A percentile compares a stretch with the other conserved stretches of the same genome.
These are phyloP conservation scores for Acanthochlamys bracteata DNA, from an alignment of 106 monocot genomes.

Conservation along the genomic window DNA sequence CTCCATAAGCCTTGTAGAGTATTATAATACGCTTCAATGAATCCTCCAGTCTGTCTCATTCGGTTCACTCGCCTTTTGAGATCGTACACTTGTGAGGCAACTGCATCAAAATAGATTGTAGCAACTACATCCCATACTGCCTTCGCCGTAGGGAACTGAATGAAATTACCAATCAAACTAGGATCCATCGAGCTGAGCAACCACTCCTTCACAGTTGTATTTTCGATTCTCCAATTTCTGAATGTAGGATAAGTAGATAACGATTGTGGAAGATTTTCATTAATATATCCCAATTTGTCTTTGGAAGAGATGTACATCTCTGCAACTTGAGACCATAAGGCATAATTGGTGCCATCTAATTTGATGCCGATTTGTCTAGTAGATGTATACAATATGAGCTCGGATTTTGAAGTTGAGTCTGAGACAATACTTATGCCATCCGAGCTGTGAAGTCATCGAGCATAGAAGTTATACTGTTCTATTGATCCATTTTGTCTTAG, in stretches of 20 bases:
- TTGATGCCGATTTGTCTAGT: too few species aligned
- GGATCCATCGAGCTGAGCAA: not conserved
- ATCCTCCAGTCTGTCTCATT: constrained; percentile 6
- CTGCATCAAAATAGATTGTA: not conserved
- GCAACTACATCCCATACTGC: not conserved
- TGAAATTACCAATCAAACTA: not conserved
- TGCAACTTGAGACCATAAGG: too few species aligned
- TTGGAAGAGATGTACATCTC: not conserved
- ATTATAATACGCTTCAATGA: constrained; percentile 7
- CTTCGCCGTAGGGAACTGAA: not conserved
- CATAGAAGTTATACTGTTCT: too few species aligned
- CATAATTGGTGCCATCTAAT: too few species aligned
- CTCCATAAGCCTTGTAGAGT: constrained; percentile 7
- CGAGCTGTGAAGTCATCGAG: too few species aligned
- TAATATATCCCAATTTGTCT: not conserved
- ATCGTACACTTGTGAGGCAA: not conserved
- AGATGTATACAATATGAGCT: too few species aligned
- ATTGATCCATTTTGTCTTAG: too few species aligned
- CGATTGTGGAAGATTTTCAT: not conserved
- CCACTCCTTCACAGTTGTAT: not conserved
- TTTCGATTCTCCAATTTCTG: not conserved
- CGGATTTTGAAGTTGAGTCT: too few species aligned
- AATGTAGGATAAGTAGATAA: not conserved
- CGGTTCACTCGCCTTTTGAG: not conserved
- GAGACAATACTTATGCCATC: too few species aligned